Percentiles rank a stretch among this genome's conserved stretches.
Evolutionary conservation across 2,329 filamentous ascomycete species (phyloP).

Genomic region (Exophiala oligosperma): DNA sequence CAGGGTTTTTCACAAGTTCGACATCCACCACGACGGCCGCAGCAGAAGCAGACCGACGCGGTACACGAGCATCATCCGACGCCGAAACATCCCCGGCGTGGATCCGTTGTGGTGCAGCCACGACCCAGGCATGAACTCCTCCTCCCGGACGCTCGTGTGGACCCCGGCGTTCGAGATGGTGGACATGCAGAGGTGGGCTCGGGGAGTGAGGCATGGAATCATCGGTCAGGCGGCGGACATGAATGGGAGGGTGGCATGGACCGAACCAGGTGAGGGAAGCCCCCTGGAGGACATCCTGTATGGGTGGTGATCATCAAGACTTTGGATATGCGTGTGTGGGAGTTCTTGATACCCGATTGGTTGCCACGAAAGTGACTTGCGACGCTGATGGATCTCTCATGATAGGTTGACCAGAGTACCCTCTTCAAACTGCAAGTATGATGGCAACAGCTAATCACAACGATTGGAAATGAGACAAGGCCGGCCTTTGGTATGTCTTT

Average conservation of each 20-base stretch:
- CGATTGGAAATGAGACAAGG: no score
- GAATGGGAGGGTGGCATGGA: background rate
- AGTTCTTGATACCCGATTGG: background rate
- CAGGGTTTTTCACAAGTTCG: conserved; percentile 13
- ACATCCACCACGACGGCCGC: conserved; percentile 11
- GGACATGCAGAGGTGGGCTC: conserved; percentile 3
- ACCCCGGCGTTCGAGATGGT: conserved; percentile 14
- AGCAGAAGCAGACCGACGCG: background rate
- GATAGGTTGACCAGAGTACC: no score
- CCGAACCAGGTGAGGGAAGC: conserved; percentile 2
- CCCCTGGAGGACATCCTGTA: conserved; percentile 14
- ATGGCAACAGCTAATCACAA: no score
- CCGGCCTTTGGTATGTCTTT: no score
- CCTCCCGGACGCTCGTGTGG: conserved; percentile 3
- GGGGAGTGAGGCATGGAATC: conserved; percentile 10
- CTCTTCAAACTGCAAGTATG: no score
- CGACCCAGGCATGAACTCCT: background rate
- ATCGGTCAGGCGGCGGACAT: conserved; percentile 10
- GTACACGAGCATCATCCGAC: conserved; percentile 10
- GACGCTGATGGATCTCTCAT: no score
- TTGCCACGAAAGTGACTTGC: no score
- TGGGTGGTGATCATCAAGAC: background rate
- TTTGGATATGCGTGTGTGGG: background rate
- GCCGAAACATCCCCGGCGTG: conserved; percentile 5
- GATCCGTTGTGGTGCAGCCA: conserved; percentile 12